Conservation (phyloP, 306 rosid genomes). For the Corylus americana region DNA sequence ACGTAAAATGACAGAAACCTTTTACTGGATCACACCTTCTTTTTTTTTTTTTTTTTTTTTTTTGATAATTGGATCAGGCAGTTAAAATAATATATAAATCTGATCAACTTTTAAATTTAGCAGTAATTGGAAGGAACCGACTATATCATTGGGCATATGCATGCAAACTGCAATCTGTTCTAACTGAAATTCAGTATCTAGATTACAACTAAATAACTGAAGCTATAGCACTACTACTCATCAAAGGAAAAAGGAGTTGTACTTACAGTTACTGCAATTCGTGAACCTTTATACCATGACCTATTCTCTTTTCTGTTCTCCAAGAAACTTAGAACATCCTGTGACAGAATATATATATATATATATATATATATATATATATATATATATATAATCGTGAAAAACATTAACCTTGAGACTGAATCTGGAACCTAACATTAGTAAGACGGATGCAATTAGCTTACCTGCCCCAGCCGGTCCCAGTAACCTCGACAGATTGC, state of each 20-base stretch:
- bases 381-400: neutral
- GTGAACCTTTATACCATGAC: conserved; percentile 93
- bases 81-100: neutral
- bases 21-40: no score
- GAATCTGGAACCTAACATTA: neutral
- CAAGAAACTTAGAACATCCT: conserved; percentile 94
- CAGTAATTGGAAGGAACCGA: neutral
- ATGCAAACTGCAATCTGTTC: neutral
- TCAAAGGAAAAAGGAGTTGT: neutral
- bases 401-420: conserved; percentile 6
- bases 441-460: conserved; percentile 21
- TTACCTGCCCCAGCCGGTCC: conserved; percentile 97
- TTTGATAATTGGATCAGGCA: no score
- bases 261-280: conserved; percentile 84
- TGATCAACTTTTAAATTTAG: neutral
- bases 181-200: neutral
- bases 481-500: conserved; percentile 86
- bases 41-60: no score
- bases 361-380: no score
- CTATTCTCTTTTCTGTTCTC: conserved; percentile 91
- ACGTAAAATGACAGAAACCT: neutral
- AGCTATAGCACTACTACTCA: conserved; percentile 19
- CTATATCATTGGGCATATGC: neutral
- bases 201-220: neutral
- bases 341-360: conserved; percentile 21